Percentiles rank a stretch among this genome's conserved stretches.
Evolutionary conservation across 306 rosid species (phyloP).

Genomic region (Cercis canadensis): DNA sequence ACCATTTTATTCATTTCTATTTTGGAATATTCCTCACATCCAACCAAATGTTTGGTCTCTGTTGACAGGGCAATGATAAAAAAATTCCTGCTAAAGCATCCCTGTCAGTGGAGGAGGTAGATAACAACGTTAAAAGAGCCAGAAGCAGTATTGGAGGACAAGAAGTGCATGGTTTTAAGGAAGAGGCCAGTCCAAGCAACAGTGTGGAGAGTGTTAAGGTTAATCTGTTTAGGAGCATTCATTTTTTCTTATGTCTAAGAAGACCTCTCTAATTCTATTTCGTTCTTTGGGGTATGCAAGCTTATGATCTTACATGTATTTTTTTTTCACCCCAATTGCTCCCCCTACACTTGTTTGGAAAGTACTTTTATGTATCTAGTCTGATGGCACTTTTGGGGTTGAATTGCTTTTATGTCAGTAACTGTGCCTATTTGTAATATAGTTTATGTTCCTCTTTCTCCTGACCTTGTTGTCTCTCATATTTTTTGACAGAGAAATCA

Average conservation of each 20-base stretch:
- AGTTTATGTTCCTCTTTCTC: slow-evolving; percentile 18
- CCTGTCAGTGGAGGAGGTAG: slow-evolving; percentile 37
- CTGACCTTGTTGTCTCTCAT: slow-evolving; percentile 8
- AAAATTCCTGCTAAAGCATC: slow-evolving; percentile 38
- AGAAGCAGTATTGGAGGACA: slow-evolving; percentile 30
- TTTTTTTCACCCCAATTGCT: neutral
- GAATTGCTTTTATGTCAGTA: neutral
- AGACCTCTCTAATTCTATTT: neutral
- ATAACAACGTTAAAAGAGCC: slow-evolving; percentile 33
- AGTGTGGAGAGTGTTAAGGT: slow-evolving; percentile 40
- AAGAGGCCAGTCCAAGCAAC: slow-evolving; percentile 30
- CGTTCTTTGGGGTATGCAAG: neutral
- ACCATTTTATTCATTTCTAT: neutral
- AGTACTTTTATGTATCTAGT: too few relatives aligned
- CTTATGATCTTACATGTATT: neutral
- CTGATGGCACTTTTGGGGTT: neutral
- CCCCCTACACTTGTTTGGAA: too few relatives aligned
- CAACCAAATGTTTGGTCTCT: slow-evolving; percentile 19
- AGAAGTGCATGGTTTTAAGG: slow-evolving; percentile 33
- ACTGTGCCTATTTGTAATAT: neutral
- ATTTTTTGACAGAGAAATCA: slow-evolving; percentile 57
- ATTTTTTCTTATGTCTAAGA: neutral
- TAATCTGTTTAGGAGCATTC: slow-evolving; percentile 6
- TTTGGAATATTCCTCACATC: neutral
- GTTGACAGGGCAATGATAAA: slow-evolving; percentile 28